These are phyloP conservation scores for Lasiosphaeria hispida DNA, from an alignment of 495 filamentous ascomycete genomes.

Conservation along the genomic window DNA sequence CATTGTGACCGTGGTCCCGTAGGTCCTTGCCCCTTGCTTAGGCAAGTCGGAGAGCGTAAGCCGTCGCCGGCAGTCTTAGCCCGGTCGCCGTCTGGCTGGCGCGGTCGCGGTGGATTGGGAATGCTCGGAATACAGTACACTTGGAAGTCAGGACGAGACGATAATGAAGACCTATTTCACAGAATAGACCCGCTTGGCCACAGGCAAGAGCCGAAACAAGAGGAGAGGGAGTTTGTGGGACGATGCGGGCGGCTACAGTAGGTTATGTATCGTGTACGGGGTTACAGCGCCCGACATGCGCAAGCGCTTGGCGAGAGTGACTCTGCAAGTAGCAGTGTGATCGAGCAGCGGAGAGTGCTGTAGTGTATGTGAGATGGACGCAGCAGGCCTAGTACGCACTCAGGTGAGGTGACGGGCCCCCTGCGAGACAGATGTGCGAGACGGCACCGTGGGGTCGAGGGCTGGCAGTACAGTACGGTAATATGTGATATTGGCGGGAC, in stretches of 20 bases:
- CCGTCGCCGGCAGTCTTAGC: slow-evolving; percentile 5
- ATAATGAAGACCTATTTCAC: slow-evolving; percentile 12
- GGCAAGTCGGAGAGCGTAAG: slow-evolving; percentile 10
- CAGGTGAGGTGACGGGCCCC: no score
- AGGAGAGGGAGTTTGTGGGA: slow-evolving; percentile 35
- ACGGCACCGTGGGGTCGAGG: not conserved
- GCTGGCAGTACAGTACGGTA: not conserved
- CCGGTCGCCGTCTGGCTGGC: slow-evolving; percentile 9
- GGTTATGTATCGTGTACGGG: slow-evolving; percentile 41
- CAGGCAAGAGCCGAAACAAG: slow-evolving; percentile 31
- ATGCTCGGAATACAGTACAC: slow-evolving; percentile 13
- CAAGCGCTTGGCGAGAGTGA: slow-evolving; percentile 28
- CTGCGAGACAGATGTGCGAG: not conserved
- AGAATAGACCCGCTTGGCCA: slow-evolving; percentile 20
- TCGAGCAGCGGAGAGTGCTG: slow-evolving; percentile 11
- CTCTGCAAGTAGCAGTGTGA: slow-evolving; percentile 27
- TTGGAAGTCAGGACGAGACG: slow-evolving; percentile 18
- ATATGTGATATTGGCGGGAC: slow-evolving; percentile 17
- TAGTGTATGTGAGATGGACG: slow-evolving; percentile 7
- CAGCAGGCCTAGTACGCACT: no score
- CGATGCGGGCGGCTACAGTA: slow-evolving; percentile 38
- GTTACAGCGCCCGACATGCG: slow-evolving; percentile 18
- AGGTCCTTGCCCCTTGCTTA: not conserved
- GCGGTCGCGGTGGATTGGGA: not conserved
- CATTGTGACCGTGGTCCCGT: slow-evolving; percentile 20